Evolutionary conservation across 306 rosid species (phyloP), one percentile per base, ranked within the genome.

Genomic region (barrel medic (Medicago truncatula)): DNA sequence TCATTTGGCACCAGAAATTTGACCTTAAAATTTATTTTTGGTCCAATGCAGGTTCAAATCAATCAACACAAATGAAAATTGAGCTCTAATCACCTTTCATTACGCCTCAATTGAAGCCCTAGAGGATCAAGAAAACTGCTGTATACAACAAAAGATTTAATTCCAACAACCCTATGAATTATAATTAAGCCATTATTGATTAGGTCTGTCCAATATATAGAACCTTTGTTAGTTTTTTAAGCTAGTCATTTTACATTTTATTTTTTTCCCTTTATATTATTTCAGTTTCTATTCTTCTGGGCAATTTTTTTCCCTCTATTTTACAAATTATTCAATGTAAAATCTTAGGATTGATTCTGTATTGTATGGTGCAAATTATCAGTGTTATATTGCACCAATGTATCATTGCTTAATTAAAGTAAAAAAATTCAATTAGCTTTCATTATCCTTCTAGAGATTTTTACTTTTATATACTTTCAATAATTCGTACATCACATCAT

Each of bases 1-100:
- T 80, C 80, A 74, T 76, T 38, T 20, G 61, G 40, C 54, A 79
- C 71, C 44, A 23, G 66, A 86, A 83, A 65, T 57, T 46, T 82
- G 79, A 74, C 69, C 67, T 66, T 81, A 58, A 3, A 18, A 7
- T 9, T 71, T 2, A 43, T 49, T 31, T 47, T 56, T 66, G 64
- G 58, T 31, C 73, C 15, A 40, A 59, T 75, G 78, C 93, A 94
- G 97, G 90, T 75, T 85, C 91, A 90, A 87, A 85, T 77, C 92
- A 90, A 80, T 89, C 47, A 49, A 54, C 96, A 18, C 86, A 76
- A 63, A 87, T 89, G 96, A 90, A 92, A 89, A 56, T 87, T 83
- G 96, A 93, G 86, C 96, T 87, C 63, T 91, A 86, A 93, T 84
- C 84, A 46, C 80, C 87, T 78, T 64, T 25, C 76, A 71, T 80